Evolutionary conservation across 2,329 filamentous ascomycete species (phyloP), one percentile per base, ranked within the genome.

Genomic region (Neofusicoccum ribis): DNA sequence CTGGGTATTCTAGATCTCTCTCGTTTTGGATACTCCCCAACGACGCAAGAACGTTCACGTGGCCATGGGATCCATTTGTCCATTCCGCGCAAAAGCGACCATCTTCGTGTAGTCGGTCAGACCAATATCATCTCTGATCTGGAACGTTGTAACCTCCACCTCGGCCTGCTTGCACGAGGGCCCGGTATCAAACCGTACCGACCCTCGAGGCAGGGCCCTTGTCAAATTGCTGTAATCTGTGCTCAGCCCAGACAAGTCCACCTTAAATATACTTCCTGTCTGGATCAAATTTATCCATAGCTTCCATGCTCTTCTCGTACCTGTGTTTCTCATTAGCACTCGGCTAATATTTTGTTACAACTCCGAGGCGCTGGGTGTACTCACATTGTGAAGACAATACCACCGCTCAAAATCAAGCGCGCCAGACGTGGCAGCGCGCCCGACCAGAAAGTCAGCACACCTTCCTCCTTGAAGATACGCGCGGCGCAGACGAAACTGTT

Each of bases 281-380:
- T 0, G 95, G 95, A 76, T 99, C 95, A 61, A 93, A 66, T 73
- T 77, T 83, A 72, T 92, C 87, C 82, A 99, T 88, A 65, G 93
- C 72, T 62, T 97, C 94, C 83, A 98, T 98, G 66, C 90, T 91
- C 85, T 97, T 97, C 82, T 98, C 94, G 77, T 97, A 95, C 89
- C 78, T 80, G 64, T 14, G 23, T 14, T 14, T 43, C 11, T 14
- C 31, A 56, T 39, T 14, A 65, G 65, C 36, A 17, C 17, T 37
- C 15, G 23, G 23, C 23, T 20, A 14, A 14, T 44, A 5, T 5
- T 7, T n/a, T 15, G 7, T 12, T 4, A 23, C 5, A 27, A 56
- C 5, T 15, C 5, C 9, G 20, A 2, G 36, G 17, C 12, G 6
- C 2, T 98, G 98, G 67, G 90, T 91, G 85, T 97, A 97, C 82